A percentile compares a stretch with the other conserved stretches of the same genome.
Evolutionary conservation across 139 green algal species (phyloP).

Genomic region (Ulvella scutata): DNA sequence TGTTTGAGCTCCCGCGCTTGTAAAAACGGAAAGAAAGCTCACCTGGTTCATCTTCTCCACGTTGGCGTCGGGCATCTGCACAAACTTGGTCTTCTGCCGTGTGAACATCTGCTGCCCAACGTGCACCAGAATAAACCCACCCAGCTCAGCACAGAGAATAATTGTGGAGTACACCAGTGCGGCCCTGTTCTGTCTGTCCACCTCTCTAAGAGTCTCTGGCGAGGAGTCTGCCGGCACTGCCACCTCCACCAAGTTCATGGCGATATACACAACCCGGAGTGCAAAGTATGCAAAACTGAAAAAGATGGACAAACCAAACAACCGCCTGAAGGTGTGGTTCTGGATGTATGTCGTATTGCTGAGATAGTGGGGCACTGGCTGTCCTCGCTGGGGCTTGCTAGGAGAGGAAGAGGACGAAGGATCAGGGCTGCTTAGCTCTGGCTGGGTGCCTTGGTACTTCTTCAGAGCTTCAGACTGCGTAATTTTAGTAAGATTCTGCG

Average conservation of each 20-base stretch:
- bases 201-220: neutral
- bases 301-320: neutral
- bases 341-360: neutral
- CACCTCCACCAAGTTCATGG: neutral
- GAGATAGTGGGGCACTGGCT: neutral
- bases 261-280: neutral
- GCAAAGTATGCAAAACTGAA: neutral
- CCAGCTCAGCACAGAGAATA: neutral
- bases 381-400: too few species aligned
- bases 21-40: too few species aligned
- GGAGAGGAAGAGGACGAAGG: neutral
- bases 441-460: neutral
- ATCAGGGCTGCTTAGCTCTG: neutral
- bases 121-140: neutral
- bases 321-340: neutral
- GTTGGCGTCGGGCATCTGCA: neutral
- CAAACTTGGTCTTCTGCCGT: neutral
- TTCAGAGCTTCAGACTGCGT: neutral
- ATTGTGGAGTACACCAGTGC: neutral
- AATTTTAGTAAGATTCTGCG: neutral
- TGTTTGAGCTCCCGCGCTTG: too few species aligned
- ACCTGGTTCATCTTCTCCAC: neutral
- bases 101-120: slow-evolving; percentile 4
- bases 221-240: neutral
- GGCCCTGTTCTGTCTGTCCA: neutral